Percentiles rank a stretch among this genome's conserved stretches.
Evolutionary conservation across 2,329 filamentous ascomycete species (phyloP).

Genomic region (Colletotrichum melonis): DNA sequence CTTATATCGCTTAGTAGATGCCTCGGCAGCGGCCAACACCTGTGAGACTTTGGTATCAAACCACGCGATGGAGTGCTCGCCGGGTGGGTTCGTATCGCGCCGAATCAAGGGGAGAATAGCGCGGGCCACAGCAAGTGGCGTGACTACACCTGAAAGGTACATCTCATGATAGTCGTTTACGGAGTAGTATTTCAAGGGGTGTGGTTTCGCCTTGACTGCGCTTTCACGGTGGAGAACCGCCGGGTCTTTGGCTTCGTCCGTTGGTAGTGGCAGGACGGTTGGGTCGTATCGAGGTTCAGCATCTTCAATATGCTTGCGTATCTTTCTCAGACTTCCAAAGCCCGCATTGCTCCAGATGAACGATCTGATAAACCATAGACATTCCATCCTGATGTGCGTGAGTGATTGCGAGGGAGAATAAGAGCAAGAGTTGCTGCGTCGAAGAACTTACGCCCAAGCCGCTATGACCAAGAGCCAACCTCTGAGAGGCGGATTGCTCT

Average conservation of each 20-base stretch:
- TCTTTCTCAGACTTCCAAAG: constrained; percentile 67
- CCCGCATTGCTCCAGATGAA: constrained; percentile 73
- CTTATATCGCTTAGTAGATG: constrained; percentile 59
- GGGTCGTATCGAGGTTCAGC: constrained; percentile 61
- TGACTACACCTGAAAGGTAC: constrained; percentile 57
- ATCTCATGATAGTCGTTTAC: constrained; percentile 57
- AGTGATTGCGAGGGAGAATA: not conserved
- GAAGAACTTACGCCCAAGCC: constrained; percentile 61
- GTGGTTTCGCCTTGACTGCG: constrained; percentile 19
- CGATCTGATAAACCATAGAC: constrained; percentile 63
- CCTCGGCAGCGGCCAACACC: constrained; percentile 55
- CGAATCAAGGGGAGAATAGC: constrained; percentile 59
- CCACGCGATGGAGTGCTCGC: constrained; percentile 56
- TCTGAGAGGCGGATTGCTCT: constrained; percentile 68
- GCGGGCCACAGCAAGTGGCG: constrained; percentile 57
- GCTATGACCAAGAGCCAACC: constrained; percentile 65
- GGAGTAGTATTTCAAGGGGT: constrained; percentile 43
- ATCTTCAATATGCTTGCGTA: constrained; percentile 62
- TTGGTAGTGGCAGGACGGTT: constrained; percentile 53
- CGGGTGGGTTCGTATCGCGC: constrained; percentile 48
- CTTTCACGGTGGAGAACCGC: constrained; percentile 32
- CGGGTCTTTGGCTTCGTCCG: constrained; percentile 56
- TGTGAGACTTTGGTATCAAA: constrained; percentile 55
- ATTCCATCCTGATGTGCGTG: constrained; percentile 59
- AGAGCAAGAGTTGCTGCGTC: not conserved